phyloP scores from a whole-genome alignment of 2,329 filamentous ascomycete species.

The Apiospora aurea region DNA sequence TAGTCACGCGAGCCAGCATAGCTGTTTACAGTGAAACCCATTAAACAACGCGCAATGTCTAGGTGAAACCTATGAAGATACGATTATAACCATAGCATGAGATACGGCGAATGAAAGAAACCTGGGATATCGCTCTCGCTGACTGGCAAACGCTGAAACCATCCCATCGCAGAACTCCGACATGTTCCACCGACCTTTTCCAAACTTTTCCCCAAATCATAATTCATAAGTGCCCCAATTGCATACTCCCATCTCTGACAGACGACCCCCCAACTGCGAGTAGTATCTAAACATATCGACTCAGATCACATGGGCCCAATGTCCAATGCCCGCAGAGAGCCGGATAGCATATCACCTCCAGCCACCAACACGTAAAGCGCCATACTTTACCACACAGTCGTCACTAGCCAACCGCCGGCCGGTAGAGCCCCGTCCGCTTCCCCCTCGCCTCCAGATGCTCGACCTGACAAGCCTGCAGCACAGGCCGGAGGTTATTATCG shows the following conservation, averaged over 20 bases:
- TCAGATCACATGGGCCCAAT: not conserved
- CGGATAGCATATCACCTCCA: not conserved
- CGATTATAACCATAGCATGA: not conserved
- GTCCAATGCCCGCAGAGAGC: not conserved
- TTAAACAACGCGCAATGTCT: not conserved
- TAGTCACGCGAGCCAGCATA: not conserved
- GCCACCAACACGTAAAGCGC: not conserved
- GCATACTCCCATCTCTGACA: not conserved
- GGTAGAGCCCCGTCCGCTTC: constrained; percentile 15
- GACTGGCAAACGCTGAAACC: not conserved
- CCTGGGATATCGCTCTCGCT: not conserved
- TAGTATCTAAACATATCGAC: not conserved
- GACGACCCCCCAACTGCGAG: not conserved
- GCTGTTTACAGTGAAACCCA: too few species aligned
- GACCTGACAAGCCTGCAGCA: not conserved
- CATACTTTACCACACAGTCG: not conserved
- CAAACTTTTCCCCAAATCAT: not conserved
- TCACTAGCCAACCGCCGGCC: not conserved
- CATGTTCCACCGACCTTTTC: not conserved
- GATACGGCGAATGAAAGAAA: not conserved
- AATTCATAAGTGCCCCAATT: not conserved
- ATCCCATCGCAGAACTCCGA: not conserved
- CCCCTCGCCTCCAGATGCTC: constrained; percentile 25
- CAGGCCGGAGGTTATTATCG: not conserved
- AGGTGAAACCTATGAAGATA: not conserved